Evolutionary conservation across 768 basidiomycete genomes (phyloP).

Genomic region (Suillus placidus): DNA sequence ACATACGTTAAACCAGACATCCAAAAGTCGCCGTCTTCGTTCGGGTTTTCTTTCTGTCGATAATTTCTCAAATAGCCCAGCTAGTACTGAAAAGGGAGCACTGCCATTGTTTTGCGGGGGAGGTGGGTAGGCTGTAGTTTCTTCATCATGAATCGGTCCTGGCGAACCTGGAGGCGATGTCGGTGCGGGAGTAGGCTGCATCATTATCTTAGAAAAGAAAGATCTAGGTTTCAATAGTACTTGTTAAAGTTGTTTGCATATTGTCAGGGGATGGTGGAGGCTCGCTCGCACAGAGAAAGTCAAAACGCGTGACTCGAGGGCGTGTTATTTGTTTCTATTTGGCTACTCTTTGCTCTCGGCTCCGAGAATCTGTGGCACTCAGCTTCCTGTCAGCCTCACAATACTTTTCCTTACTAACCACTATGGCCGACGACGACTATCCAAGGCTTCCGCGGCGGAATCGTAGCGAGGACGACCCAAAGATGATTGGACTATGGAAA

Average conservation of each 20-base stretch:
- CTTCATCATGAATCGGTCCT: conserved; percentile 23
- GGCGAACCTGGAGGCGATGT: conserved; percentile 59
- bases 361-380: not conserved
- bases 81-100: conserved; percentile 70
- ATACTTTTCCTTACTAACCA: not conserved
- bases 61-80: conserved; percentile 74
- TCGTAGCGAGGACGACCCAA: conserved; percentile 48
- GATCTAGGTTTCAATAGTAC: not conserved
- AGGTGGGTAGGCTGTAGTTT: conserved; percentile 44
- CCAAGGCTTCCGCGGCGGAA: conserved; percentile 34
- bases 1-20: conserved; percentile 80
- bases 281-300: not conserved
- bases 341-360: not conserved
- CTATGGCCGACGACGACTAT: conserved; percentile 24
- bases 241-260: not conserved
- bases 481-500: conserved; percentile 81
- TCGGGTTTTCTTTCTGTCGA: conserved; percentile 75
- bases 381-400: not conserved
- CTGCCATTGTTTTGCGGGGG: conserved; percentile 70
- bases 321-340: conserved; percentile 29
- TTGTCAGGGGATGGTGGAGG: not conserved
- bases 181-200: conserved; percentile 72
- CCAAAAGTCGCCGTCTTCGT: conserved; percentile 67
- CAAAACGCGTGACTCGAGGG: conserved; percentile 4
- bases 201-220: conserved; percentile 32